A percentile compares a stretch with the other conserved stretches of the same genome.
Evolutionary conservation across 2,329 filamentous ascomycete genomes (phyloP).

Genomic region (Cladosporium sphaerospermum): DNA sequence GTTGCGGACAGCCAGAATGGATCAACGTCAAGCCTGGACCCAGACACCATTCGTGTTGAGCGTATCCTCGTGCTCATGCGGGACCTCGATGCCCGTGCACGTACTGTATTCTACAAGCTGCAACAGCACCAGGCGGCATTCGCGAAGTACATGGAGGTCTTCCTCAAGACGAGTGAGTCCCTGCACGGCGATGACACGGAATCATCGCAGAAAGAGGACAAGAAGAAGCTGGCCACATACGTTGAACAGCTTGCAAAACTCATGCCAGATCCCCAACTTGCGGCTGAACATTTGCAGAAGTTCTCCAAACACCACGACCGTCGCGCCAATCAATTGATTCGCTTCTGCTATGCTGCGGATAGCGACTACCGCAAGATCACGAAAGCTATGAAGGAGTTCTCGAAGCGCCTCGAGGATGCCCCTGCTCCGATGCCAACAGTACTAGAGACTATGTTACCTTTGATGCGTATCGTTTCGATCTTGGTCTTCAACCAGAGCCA

Average conservation of each 20-base stretch:
- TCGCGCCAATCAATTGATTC: conserved; percentile 80
- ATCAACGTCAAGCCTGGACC: conserved; percentile 46
- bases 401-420: conserved; percentile 59
- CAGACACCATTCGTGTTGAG: conserved; percentile 73
- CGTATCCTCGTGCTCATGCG: conserved; percentile 76
- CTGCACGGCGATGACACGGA: conserved; percentile 84
- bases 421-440: conserved; percentile 54
- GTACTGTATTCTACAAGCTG: conserved; percentile 81
- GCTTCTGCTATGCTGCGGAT: conserved; percentile 75
- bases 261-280: conserved; percentile 68
- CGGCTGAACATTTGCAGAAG: conserved; percentile 72
- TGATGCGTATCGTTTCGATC: conserved; percentile 77
- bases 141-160: conserved; percentile 66
- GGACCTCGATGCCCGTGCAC: conserved; percentile 69
- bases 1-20: conserved; percentile 50
- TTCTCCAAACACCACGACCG: conserved; percentile 90
- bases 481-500: conserved; percentile 94
- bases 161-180: conserved; percentile 76
- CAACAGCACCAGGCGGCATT: conserved; percentile 71
- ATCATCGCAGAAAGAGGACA: conserved; percentile 59
- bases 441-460: conserved; percentile 71
- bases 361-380: conserved; percentile 89
- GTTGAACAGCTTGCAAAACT: conserved; percentile 67
- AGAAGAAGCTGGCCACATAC: conserved; percentile 63
- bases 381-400: conserved; percentile 83